Percentiles rank a stretch among this genome's conserved stretches.
Conservation (phyloP, 2,329 filamentous ascomycete genomes). For the Nakataea oryzae region DNA sequence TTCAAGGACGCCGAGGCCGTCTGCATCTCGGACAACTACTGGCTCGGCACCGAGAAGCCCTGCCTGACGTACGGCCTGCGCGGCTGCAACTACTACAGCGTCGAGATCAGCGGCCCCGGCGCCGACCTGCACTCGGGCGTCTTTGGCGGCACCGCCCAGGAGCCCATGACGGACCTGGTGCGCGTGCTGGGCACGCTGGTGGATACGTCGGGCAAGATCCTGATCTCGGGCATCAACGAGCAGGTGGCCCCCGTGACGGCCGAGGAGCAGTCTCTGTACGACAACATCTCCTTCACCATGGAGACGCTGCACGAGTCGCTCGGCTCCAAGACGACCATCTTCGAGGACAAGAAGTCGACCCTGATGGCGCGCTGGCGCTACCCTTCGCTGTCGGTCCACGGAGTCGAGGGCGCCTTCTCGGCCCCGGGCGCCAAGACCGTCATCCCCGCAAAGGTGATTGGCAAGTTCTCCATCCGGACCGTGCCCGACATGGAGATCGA, state of each 20-base stretch:
- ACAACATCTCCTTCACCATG: constrained; percentile 90
- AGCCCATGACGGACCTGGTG: constrained; percentile 95
- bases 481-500: constrained; percentile 96
- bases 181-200: constrained; percentile 75
- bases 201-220: constrained; percentile 82
- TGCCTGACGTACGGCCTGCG: constrained; percentile 95
- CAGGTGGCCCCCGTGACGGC: constrained; percentile 82
- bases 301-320: constrained; percentile 86
- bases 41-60: constrained; percentile 97
- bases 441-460: constrained; percentile 93
- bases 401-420: constrained; percentile 89
- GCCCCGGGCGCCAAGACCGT: constrained; percentile 94
- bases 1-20: constrained; percentile 94
- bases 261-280: constrained; percentile 82
- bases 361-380: constrained; percentile 96
- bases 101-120: constrained; percentile 82
- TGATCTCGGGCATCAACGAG: constrained; percentile 87
- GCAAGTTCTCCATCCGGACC: constrained; percentile 97
- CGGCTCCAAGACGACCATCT: constrained; percentile 79
- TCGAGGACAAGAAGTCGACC: constrained; percentile 78
- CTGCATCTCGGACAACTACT: constrained; percentile 99
- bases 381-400: constrained; percentile 88
- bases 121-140: constrained; percentile 95
- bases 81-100: constrained; percentile 94
- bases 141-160: constrained; percentile 90